Base-by-base conservation (phyloP, 176 grass and related monocot genomes). In the Poa annua region DNA sequence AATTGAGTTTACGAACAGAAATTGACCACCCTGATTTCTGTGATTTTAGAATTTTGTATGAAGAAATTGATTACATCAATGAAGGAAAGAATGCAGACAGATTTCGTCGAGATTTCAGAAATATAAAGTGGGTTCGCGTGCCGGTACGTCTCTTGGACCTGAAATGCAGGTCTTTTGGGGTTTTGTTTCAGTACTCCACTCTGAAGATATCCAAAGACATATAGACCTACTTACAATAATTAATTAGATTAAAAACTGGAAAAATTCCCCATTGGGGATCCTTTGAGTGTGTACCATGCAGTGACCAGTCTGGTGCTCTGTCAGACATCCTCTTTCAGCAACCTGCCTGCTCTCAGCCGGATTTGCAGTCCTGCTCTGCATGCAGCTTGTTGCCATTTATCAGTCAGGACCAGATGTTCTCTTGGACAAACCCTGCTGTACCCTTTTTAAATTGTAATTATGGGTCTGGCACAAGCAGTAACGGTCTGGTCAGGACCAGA, bases 31-130 rank as follows among this genome's bases (percentile, higher is more conserved):
- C 19, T 78, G 36, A 66, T 84, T 67, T 92, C 56, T 10, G 13
- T 57, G 32, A 60, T 91, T 90, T 83, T 83, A 98, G 96, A 86
- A 98, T 90, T 89, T 79, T 98, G 54, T 98, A 98, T 90, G 86
- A 98, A 88, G 96, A 98, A 88, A 98, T 98, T 80, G 96, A 98
- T 86, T 98, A 98, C 71, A 89, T 98, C 53, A 98, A 98, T 72
- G 96, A 98, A 95, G 96, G 96, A 84, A 98, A 93, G 77, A 98
- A 98, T 81, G 96, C 96, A 0, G 96, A 98, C 77, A 94, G 76
- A 87, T 98, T 98, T 95, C 92, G 92, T 55, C 91, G 96, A 68
- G 96, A 93, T 91, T 98, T 93, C 83, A 93, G 96, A 95, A 98
- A 98, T 73, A 86, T 95, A 86, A 98, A 98, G 83, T 98, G 95